Evolutionary conservation across 2,329 filamentous ascomycete species (phyloP), one percentile per base, ranked within the genome.

Genomic region (Ophiocordyceps camponoti-rufipedis): DNA sequence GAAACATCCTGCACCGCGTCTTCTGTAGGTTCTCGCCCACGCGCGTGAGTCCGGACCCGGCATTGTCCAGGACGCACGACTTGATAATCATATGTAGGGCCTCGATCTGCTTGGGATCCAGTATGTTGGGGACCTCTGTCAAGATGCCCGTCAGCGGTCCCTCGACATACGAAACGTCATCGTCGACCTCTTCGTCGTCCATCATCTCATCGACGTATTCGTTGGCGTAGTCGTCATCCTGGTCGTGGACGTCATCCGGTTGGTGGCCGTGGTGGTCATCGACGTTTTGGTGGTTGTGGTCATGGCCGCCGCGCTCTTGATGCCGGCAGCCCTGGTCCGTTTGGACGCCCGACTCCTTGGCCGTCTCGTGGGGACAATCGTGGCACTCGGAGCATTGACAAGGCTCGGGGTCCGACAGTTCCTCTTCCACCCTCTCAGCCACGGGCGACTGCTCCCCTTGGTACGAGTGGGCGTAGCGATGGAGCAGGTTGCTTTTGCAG

Each of bases 41-140:
- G 10, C 68, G 62, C 41, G 80, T 82, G 8, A 77, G 65, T 0
- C 79, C 77, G 51, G 82, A 81, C 48, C 83, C 84, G 48, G 76
- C 71, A n/a, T 78, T 79, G 54, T 93, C 85, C 19, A 94, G 78
- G 45, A 96, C 93, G 50, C 88, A 93, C 13, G 85, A 88, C 67
- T 95, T 94, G 55, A 96, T 82, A 48, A 95, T 93, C 88, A 95
- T 94, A 46, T 94, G 89, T 45, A 96, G 67, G 6, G 91, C 88
- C 62, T 96, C 89, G 45, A 95, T 95, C 62, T 96, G 89, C 46
- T 87, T 88, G 0, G 89, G 89, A 41, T 93, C 88, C 29, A 96
- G 70, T 35, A 95, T 94, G 52, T 96, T 83, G 29, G 89, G 89
- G 12, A 96, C 86, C 59, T 96, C 89, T 0, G 89, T 95, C 46